These are phyloP conservation scores for Leptoxyphium fumago DNA, from an alignment of 2,329 filamentous ascomycete genomes.

Conservation along the genomic window DNA sequence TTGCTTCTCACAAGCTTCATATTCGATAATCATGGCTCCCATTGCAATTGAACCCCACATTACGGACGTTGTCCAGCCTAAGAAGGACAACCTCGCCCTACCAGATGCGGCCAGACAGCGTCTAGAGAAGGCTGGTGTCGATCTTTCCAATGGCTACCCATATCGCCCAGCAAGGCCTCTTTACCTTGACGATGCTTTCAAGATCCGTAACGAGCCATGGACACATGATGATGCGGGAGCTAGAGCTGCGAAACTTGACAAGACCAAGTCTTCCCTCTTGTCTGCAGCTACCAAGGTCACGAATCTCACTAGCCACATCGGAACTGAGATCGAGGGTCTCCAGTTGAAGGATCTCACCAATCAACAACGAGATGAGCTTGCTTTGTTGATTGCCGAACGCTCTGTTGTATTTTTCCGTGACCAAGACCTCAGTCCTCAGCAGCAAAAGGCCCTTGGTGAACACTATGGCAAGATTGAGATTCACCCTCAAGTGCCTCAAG, in stretches of 20 bases:
- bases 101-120: constrained; percentile 43
- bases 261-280: constrained; percentile 45
- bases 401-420: constrained; percentile 55
- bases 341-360: constrained; percentile 47
- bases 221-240: constrained; percentile 45
- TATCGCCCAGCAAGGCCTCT: constrained; percentile 53
- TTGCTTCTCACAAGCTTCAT: too few relatives aligned
- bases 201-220: constrained; percentile 38
- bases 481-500: constrained; percentile 57
- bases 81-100: constrained; percentile 49
- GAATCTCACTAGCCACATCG: constrained; percentile 46
- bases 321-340: constrained; percentile 49
- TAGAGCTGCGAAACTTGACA: constrained; percentile 39
- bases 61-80: constrained; percentile 45
- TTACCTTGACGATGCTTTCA: constrained; percentile 54
- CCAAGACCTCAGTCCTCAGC: constrained; percentile 45
- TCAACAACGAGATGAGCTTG: constrained; percentile 47
- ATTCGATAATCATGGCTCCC: constrained; percentile 7
- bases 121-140: constrained; percentile 53
- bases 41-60: constrained; percentile 27
- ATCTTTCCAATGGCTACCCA: constrained; percentile 56
- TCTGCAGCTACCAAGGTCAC: constrained; percentile 48
- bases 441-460: constrained; percentile 49
- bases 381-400: constrained; percentile 46
- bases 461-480: constrained; percentile 52